Base-by-base conservation (phyloP, 768 basidiomycete genomes). In the Russula vinacea region DNA sequence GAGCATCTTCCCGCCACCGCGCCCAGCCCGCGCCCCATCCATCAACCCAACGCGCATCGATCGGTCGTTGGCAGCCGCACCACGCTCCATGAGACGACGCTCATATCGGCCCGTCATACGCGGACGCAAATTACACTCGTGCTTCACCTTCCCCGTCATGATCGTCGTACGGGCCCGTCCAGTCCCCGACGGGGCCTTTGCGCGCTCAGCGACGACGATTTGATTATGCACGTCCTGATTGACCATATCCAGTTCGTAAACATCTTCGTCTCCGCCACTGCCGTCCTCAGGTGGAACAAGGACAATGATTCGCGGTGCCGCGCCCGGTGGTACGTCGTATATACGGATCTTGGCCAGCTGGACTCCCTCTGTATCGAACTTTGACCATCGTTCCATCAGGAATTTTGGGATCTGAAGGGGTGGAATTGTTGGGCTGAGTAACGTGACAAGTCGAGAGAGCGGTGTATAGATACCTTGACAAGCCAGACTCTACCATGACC, bases 191-290 rank as follows among this genome's bases (percentile, higher is more conserved):
- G 73, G 84, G 57, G 79, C 88, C 70, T 90, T 92, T 26, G 87
- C 87, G 58, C 87, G 84, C 74, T 93, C 90, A 0, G 90, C 91
- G 40, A 94, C 83, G 33, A 93, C 90, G 62, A 90, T 82, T 74
- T 93, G 88, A 76, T 94, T 94, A 69, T 90, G 89, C 10, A 92
- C 88, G 37, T 83, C 75, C 66, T 92, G 88, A 66, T 92, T 89
- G 49, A 93, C 85, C 84, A 96, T 92, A 49, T 92, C 88, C 39
- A 98, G 80, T 69, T 93, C 90, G 76, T 93, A 98, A 74, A 86
- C 83, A 70, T 89, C 88, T 5, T 71, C 73, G 26, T 66, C 75
- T 14, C 35, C 53, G 70, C 85, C 81, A 14, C 77, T 78, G 1
- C 73, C 75, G 69, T 84, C 80, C 0, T 84, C 80, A 0, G 85